These are phyloP conservation scores for Suhomyces chickasaworum DNA, from an alignment of 1,139 yeast genomes.

Conservation along the genomic window DNA sequence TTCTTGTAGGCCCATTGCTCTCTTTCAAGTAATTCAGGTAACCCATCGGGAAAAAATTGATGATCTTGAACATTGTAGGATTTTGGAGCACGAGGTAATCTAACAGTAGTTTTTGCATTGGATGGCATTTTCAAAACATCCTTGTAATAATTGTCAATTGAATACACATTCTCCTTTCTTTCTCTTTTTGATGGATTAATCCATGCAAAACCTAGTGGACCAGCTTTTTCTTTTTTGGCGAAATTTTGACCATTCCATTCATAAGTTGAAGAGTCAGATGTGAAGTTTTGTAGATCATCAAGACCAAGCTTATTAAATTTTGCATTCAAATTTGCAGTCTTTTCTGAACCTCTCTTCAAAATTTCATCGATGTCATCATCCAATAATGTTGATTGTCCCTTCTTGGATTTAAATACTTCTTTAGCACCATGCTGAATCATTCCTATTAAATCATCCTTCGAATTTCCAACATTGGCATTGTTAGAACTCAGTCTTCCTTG, in stretches of 20 bases:
- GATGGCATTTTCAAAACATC: slow-evolving; percentile 58
- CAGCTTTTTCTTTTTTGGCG: slow-evolving; percentile 58
- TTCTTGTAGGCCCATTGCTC: slow-evolving; percentile 79
- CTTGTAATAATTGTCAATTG: slow-evolving; percentile 84
- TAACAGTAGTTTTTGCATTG: slow-evolving; percentile 18
- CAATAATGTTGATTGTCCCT: slow-evolving; percentile 36
- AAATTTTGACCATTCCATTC: slow-evolving; percentile 98
- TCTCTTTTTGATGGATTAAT: slow-evolving; percentile 89
- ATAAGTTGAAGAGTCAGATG: slow-evolving; percentile 85
- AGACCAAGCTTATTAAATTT: slow-evolving; percentile 84
- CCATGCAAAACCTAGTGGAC: slow-evolving; percentile 62
- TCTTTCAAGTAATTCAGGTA: slow-evolving; percentile 67
- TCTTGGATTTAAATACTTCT: slow-evolving; percentile 65
- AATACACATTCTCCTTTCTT: slow-evolving; percentile 84
- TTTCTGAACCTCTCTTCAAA: slow-evolving; percentile 74
- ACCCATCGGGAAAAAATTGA: slow-evolving; percentile 76
- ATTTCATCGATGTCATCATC: slow-evolving; percentile 83
- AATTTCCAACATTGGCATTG: slow-evolving; percentile 49
- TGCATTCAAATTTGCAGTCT: slow-evolving; percentile 63
- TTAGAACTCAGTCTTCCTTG: slow-evolving; percentile 71
- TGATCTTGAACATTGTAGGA: slow-evolving; percentile 75
- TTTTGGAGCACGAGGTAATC: slow-evolving; percentile 69
- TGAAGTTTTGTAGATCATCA: slow-evolving; percentile 88
- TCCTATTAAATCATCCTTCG: slow-evolving; percentile 82
- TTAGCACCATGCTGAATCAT: slow-evolving; percentile 99